Evolutionary conservation across 2,329 filamentous ascomycete genomes (phyloP).

Genomic region (Aureobasidium mangrovei): DNA sequence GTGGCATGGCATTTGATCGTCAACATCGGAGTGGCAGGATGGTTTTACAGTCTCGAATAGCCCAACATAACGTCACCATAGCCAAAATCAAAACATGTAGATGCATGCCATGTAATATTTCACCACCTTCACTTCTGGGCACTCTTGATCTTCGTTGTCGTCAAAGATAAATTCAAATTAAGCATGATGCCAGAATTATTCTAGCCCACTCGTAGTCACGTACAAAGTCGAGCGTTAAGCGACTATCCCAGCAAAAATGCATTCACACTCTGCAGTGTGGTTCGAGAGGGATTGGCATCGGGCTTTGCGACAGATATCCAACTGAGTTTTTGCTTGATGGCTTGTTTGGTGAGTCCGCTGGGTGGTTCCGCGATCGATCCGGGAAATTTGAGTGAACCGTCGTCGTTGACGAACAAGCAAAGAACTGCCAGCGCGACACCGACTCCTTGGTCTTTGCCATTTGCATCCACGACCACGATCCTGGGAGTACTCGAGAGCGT

Average conservation of each 20-base stretch:
- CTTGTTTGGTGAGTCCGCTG: conserved; percentile 45
- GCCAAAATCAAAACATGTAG: no score
- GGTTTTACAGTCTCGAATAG: neutral
- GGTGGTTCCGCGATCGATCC: neutral
- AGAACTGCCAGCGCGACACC: conserved; percentile 67
- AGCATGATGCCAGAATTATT: no score
- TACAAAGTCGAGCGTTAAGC: no score
- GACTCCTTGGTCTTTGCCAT: conserved; percentile 70
- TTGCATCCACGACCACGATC: conserved; percentile 35
- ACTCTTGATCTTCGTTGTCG: no score
- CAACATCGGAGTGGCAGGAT: conserved; percentile 43
- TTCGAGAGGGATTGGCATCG: conserved; percentile 71
- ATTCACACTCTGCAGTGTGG: conserved; percentile 86
- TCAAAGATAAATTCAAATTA: no score
- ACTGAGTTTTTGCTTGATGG: conserved; percentile 69
- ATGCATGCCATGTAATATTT: no score
- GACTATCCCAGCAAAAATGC: conserved; percentile 62
- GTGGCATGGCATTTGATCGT: conserved; percentile 69
- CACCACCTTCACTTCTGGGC: no score
- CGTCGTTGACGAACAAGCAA: conserved; percentile 62
- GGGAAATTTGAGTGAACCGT: conserved; percentile 38
- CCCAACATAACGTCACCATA: no score
- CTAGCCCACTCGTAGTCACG: no score
- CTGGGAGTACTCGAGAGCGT: neutral
- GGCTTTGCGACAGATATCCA: conserved; percentile 73